Evolutionary conservation across 2,329 filamentous ascomycete species (phyloP).

Genomic region (Claviceps sp.): DNA sequence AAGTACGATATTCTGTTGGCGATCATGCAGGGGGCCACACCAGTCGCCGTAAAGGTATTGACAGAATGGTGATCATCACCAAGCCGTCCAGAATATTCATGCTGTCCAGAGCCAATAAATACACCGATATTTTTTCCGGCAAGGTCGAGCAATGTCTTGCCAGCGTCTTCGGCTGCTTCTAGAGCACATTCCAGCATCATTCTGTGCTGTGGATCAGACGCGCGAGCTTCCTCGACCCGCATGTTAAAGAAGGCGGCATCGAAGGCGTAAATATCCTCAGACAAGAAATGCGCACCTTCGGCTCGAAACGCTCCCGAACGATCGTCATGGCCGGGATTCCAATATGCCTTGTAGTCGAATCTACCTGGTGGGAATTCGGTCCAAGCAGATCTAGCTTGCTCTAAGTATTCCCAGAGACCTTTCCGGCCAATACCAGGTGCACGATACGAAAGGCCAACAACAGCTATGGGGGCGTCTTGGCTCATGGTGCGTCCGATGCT

Average conservation of each 20-base stretch:
- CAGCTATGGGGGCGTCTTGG: slow-evolving; percentile 11
- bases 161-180: slow-evolving; percentile 34
- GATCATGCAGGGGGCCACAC: slow-evolving; percentile 5
- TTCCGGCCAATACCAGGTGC: slow-evolving; percentile 22
- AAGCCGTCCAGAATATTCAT: slow-evolving; percentile 1
- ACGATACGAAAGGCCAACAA: slow-evolving; percentile 26
- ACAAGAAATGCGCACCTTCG: slow-evolving; percentile 19
- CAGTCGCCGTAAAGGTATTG: slow-evolving; percentile 5
- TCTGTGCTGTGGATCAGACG: slow-evolving; percentile 33
- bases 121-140: slow-evolving; percentile 31
- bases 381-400: slow-evolving; percentile 20
- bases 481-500: not conserved
- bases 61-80: not conserved
- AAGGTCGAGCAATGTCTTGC: slow-evolving; percentile 29
- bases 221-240: slow-evolving; percentile 27
- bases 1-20: slow-evolving; percentile 11
- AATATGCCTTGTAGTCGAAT: slow-evolving; percentile 14
- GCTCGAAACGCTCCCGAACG: slow-evolving; percentile 14
- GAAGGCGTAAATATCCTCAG: slow-evolving; percentile 27
- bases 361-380: slow-evolving; percentile 13
- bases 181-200: slow-evolving; percentile 34
- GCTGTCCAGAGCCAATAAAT: slow-evolving; percentile 13
- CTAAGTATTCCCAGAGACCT: slow-evolving; percentile 23
- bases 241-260: slow-evolving; percentile 34
- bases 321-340: slow-evolving; percentile 19